Evolutionary conservation across 2,329 filamentous ascomycete genomes (phyloP), one percentile per base, ranked within the genome.

Genomic region (Pseudogymnoascus sp.): DNA sequence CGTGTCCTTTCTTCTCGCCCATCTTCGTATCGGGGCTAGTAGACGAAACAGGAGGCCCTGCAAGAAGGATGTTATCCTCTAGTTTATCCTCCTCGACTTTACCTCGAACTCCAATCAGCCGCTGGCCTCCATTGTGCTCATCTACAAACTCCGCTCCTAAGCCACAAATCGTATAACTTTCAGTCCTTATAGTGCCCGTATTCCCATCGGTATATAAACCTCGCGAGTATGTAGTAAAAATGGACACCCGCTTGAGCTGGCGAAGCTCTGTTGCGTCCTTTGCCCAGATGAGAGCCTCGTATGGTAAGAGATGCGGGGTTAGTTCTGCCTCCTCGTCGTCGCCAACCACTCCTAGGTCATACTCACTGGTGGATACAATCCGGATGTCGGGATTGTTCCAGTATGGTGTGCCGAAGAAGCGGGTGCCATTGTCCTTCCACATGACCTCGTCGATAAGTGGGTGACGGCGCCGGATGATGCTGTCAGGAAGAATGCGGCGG

Each of bases 231-330:
- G 43, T 49, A 8, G 58, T 26, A 49, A 62, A 63, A 4, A 38
- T 61, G 23, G 62, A 41, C 2, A 63, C 33, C 16, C 49, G 29
- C n/a, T n/a, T 35, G 31, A 63, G 60, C n/a, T 14, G 38, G 1
- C 37, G 62, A 19, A 63, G 49, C 37, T 63, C 62, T 16, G 12
- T 14, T 23, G 12, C 7, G 10, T 63, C 60, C 31, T 62, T 63
- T 19, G 62, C 62, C 62, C 62, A 63, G 23, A 62, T 39, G 6
- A 63, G 60, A 19, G 62, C 49, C 45, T 63, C 43, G 11, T 62
- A 19, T 19, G 19, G 19, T 19, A 19, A 19, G 19, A 19, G 19
- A 19, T 19, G 19, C 19, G 19, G 1, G 19, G 19, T 19, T 19
- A 19, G 19, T 19, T 19, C 19, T 19, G 19, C 19, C 19, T 19